Evolutionary conservation across 257 asterid genomes (phyloP).

Genomic region (Solanum bulbocastanum): DNA sequence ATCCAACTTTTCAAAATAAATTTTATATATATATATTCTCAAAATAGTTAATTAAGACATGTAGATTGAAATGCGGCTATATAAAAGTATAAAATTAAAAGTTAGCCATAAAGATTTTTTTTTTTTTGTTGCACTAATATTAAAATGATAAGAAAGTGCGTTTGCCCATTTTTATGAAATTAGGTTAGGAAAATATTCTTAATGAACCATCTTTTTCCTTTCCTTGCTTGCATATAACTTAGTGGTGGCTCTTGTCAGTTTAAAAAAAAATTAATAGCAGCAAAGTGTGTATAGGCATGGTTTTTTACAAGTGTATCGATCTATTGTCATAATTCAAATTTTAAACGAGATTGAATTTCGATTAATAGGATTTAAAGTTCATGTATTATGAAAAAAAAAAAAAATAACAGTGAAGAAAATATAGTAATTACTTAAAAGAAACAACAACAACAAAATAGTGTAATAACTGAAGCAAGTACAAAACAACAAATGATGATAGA

Average conservation of each 20-base stretch:
- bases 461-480: too few relatives aligned
- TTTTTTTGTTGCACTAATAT: neutral
- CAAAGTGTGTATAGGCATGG: neutral
- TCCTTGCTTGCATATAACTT: neutral
- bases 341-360: neutral
- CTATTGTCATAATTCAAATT: neutral
- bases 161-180: neutral
- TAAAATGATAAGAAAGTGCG: neutral
- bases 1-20: neutral
- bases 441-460: too few relatives aligned
- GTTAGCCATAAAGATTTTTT: neutral
- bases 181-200: neutral
- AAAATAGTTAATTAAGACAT: neutral
- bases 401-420: neutral
- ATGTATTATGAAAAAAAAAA: neutral
- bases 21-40: neutral
- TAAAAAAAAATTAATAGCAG: neutral
- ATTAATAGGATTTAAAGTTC: neutral
- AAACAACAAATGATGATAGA: too few relatives aligned
- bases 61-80: neutral
- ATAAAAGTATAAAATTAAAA: neutral
- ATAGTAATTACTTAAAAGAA: too few relatives aligned
- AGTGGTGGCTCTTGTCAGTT: neutral
- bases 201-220: neutral
- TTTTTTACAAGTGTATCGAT: neutral